Percentiles rank a stretch among this genome's conserved stretches.
Evolutionary conservation across 768 basidiomycete species (phyloP).

Genomic region (Aureoboletus auriporus): DNA sequence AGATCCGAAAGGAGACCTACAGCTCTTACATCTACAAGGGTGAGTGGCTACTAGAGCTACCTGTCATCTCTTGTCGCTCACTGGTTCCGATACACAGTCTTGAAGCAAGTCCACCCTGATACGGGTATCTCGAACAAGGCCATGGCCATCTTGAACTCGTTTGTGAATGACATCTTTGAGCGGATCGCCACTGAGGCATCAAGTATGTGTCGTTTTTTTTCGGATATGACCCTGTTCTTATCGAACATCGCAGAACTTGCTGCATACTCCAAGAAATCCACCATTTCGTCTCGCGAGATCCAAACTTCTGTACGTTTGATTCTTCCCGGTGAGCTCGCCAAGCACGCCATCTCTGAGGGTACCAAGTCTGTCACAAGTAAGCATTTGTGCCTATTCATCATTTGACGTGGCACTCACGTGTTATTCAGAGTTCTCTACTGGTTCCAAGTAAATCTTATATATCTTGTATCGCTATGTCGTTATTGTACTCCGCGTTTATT

Average conservation of each 20-base stretch:
- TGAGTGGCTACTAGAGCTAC: conserved; percentile 22
- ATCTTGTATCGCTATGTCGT: conserved; percentile 30
- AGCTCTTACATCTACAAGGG: conserved; percentile 85
- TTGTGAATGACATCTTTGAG: conserved; percentile 84
- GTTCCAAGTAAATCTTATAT: conserved; percentile 43
- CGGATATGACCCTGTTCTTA: neutral
- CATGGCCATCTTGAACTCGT: conserved; percentile 80
- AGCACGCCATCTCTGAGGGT: conserved; percentile 87
- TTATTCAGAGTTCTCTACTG: conserved; percentile 54
- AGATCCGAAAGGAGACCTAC: conserved; percentile 79
- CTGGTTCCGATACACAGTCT: conserved; percentile 39
- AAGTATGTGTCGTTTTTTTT: conserved; percentile 38
- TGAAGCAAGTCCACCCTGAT: conserved; percentile 91
- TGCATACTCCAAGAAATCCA: conserved; percentile 85
- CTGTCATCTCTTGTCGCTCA: neutral
- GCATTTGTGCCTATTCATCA: conserved; percentile 18
- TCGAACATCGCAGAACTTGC: conserved; percentile 55
- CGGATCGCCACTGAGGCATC: conserved; percentile 73
- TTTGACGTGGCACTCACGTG: conserved; percentile 7
- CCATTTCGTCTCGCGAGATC: conserved; percentile 88
- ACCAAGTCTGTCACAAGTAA: conserved; percentile 68
- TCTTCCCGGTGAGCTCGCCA: conserved; percentile 80
- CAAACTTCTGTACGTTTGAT: conserved; percentile 82
- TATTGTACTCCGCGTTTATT: conserved; percentile 30
- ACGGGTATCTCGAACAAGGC: conserved; percentile 92